phyloP scores from a whole-genome alignment of 331 rosid genomes.

The Telfairia occidentalis region DNA sequence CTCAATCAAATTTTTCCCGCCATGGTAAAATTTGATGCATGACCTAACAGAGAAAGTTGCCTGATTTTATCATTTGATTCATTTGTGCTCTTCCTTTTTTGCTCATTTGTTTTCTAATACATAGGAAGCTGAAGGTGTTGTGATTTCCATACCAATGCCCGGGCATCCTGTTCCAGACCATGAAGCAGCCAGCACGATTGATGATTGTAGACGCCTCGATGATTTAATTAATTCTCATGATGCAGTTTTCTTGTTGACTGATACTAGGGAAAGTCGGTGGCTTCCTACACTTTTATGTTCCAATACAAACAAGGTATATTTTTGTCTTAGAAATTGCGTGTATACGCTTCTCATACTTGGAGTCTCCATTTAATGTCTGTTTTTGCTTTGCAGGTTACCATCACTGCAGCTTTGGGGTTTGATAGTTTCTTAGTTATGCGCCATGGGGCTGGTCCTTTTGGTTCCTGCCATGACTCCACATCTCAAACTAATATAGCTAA shows the following conservation, averaged over 20 bases:
- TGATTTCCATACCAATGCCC: conserved; percentile 90
- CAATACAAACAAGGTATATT: conserved; percentile 57
- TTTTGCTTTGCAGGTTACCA: conserved; percentile 47
- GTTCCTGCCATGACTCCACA: conserved; percentile 21
- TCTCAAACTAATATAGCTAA: conserved; percentile 31
- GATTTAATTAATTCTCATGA: conserved; percentile 70
- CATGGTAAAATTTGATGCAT: conserved; percentile 45
- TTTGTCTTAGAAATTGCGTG: neutral
- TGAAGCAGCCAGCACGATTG: conserved; percentile 48
- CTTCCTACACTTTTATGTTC: conserved; percentile 90
- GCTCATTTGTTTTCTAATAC: no score
- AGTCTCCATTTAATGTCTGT: neutral
- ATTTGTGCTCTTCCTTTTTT: conserved; percentile 8
- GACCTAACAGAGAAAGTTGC: neutral
- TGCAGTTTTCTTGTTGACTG: conserved; percentile 71
- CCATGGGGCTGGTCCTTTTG: conserved; percentile 77
- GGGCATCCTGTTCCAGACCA: conserved; percentile 71
- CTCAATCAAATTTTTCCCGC: conserved; percentile 74
- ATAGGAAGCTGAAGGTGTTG: conserved; percentile 74
- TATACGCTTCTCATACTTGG: neutral
- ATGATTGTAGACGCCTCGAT: conserved; percentile 49
- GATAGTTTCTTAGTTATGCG: conserved; percentile 95
- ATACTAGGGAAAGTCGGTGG: conserved; percentile 96
- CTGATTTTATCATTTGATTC: conserved; percentile 4
- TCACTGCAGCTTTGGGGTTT: conserved; percentile 80